Evolutionary conservation across 441 rosid genomes (phyloP).

Genomic region (Arabidopsis hybrid): DNA sequence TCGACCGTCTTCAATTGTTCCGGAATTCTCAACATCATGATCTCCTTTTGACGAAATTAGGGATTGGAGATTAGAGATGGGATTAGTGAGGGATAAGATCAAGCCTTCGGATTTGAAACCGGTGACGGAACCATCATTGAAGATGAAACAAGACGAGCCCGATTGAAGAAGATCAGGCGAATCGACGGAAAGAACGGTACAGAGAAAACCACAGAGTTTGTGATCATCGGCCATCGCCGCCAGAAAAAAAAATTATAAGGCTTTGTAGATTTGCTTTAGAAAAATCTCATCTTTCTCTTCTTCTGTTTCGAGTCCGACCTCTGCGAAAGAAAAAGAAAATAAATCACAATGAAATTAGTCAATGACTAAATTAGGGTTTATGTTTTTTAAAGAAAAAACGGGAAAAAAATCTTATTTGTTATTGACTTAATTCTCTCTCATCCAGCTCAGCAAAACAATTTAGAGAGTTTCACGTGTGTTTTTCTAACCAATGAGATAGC

Average conservation of each 20-base stretch:
- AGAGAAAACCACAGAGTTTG: constrained; percentile 83
- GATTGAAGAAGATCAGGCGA: constrained; percentile 33
- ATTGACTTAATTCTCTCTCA: too few species aligned
- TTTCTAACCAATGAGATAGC: too few species aligned
- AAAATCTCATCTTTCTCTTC: constrained; percentile 3
- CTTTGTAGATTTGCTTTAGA: background rate
- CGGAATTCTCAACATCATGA: constrained; percentile 16
- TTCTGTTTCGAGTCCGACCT: background rate
- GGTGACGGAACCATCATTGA: constrained; percentile 45
- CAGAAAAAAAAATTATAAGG: background rate
- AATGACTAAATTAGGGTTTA: background rate
- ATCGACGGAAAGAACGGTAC: constrained; percentile 55
- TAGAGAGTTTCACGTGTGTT: too few species aligned
- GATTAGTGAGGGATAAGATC: constrained; percentile 49
- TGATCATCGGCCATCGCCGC: constrained; percentile 48
- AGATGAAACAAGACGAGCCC: constrained; percentile 57
- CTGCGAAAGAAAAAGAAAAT: background rate
- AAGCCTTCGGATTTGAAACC: constrained; percentile 61
- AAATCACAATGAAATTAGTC: background rate
- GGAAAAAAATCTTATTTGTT: too few species aligned
- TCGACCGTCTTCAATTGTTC: constrained; percentile 17
- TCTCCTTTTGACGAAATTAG: background rate
- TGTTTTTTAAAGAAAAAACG: background rate
- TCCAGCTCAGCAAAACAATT: too few species aligned
- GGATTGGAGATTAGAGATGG: constrained; percentile 17